A percentile compares a stretch with the other conserved stretches of the same genome.
Conservation (phyloP, 2,329 filamentous ascomycete species). For the Fusarium sp. region DNA sequence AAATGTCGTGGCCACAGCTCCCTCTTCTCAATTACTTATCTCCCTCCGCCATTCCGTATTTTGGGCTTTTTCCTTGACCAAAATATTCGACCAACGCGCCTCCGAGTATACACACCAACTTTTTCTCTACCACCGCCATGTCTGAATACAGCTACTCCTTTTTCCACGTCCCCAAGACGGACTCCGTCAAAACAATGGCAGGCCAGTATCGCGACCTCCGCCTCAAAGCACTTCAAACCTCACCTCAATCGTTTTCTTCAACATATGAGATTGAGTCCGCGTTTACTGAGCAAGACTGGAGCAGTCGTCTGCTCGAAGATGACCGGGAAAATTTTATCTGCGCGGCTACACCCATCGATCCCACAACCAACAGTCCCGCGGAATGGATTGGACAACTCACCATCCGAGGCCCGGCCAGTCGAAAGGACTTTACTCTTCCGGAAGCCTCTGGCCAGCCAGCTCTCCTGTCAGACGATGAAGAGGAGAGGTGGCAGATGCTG, state of each 20-base stretch:
- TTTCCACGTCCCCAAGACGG: not conserved
- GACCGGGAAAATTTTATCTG: constrained; percentile 8
- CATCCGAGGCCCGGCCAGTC: not conserved
- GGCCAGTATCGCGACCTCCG: not conserved
- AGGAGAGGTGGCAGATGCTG: constrained; percentile 7
- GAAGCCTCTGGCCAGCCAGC: not conserved
- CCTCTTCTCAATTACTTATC: no score
- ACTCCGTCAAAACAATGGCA: not conserved
- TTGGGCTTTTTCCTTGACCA: no score
- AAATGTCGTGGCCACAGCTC: no score
- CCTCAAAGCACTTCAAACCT: constrained; percentile 1
- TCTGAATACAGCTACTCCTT: not conserved
- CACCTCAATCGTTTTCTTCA: not conserved
- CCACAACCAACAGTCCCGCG: not conserved
- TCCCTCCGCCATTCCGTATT: no score
- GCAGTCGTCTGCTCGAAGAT: not conserved
- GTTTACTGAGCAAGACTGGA: not conserved
- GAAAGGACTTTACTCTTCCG: not conserved
- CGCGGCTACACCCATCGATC: not conserved
- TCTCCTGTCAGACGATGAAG: not conserved
- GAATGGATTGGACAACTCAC: constrained; percentile 8
- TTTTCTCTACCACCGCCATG: not conserved
- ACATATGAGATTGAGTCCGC: constrained; percentile 5
- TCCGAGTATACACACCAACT: no score
- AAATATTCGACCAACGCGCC: no score